phyloP scores from a whole-genome alignment of 768 basidiomycete species.

The Termitomyces sp. region DNA sequence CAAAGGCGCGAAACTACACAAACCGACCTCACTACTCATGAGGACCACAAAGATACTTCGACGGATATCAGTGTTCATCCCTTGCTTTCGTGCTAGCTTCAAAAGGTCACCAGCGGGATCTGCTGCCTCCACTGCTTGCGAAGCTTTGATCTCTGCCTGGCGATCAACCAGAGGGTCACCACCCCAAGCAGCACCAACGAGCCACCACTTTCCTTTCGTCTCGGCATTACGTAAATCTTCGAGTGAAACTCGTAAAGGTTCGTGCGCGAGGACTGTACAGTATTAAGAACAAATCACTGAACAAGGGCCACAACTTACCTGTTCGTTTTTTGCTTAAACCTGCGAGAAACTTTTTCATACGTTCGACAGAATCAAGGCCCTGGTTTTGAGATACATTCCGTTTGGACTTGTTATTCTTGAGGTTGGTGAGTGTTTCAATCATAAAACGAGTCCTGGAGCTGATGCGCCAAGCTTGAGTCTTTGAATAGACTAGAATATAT shows the following conservation, averaged over 20 bases:
- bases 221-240: conserved; percentile 81
- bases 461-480: background rate
- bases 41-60: conserved; percentile 88
- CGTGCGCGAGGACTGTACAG: conserved; percentile 66
- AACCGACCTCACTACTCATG: conserved; percentile 89
- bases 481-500: background rate
- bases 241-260: conserved; percentile 81
- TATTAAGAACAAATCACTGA: background rate
- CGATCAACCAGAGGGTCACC: conserved; percentile 87
- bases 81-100: conserved; percentile 87
- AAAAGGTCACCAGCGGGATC: conserved; percentile 41
- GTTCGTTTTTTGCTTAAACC: conserved; percentile 74
- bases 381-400: conserved; percentile 59
- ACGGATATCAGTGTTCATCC: conserved; percentile 97
- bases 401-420: conserved; percentile 89
- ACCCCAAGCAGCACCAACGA: conserved; percentile 94
- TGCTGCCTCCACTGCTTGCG: conserved; percentile 15
- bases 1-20: background rate
- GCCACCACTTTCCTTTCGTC: conserved; percentile 96
- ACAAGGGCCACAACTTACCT: conserved; percentile 34
- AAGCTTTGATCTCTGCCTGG: conserved; percentile 31
- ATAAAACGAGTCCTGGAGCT: conserved; percentile 94
- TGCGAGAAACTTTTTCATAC: conserved; percentile 85
- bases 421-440: conserved; percentile 87
- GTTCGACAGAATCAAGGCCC: conserved; percentile 69